phyloP scores from a whole-genome alignment of 441 rosid genomes.

The Isatis lusitanica region DNA sequence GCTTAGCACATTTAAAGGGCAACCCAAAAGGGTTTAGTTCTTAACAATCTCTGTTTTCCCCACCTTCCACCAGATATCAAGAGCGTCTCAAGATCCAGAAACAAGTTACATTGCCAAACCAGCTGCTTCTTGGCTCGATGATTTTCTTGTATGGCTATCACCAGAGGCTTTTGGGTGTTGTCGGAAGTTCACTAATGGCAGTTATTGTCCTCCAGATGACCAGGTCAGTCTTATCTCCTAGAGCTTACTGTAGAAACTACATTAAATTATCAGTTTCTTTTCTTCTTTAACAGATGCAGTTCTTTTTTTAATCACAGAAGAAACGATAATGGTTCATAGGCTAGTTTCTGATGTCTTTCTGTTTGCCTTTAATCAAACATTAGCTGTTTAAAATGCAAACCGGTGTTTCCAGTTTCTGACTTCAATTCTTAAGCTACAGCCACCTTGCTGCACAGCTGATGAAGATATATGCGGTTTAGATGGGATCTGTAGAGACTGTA shows the following conservation, averaged over 20 bases:
- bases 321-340: conserved; percentile 12
- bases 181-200: conserved; percentile 56
- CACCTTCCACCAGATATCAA: conserved; percentile 51
- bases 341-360: conserved; percentile 1
- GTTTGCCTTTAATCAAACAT: conserved; percentile 21
- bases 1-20: conserved; percentile 9
- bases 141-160: conserved; percentile 68
- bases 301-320: conserved; percentile 1
- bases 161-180: conserved; percentile 81
- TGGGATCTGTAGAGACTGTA: conserved; percentile 70
- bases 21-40: conserved; percentile 8
- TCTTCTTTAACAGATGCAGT: conserved; percentile 15
- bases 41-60: conserved; percentile 25
- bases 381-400: conserved; percentile 20
- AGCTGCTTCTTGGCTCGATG: conserved; percentile 78
- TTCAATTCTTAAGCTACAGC: conserved; percentile 46
- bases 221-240: conserved; percentile 46
- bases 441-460: conserved; percentile 84
- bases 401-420: conserved; percentile 29
- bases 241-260: conserved; percentile 14
- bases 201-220: conserved; percentile 72
- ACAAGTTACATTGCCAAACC: conserved; percentile 71
- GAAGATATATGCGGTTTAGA: conserved; percentile 63
- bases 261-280: conserved; percentile 18
- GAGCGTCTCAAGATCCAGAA: conserved; percentile 58